phyloP scores from a whole-genome alignment of 805 yeast genomes.

The Cyberlindnera samutprakarnensis region DNA sequence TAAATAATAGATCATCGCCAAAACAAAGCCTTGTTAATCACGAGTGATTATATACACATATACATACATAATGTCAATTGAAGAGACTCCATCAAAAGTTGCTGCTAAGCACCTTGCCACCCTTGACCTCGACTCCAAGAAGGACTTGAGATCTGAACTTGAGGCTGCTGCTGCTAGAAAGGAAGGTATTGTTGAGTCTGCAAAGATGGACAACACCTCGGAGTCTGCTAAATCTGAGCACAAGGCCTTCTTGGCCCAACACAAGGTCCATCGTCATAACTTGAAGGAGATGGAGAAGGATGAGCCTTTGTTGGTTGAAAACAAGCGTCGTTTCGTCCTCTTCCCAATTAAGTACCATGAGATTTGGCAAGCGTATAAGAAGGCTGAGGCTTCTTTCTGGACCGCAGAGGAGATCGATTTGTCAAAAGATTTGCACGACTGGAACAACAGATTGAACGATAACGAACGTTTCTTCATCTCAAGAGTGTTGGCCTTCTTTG shows the following conservation, averaged over 20 bases:
- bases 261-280: conserved; percentile 63
- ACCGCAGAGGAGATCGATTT: conserved; percentile 98
- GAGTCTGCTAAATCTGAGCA: conserved; percentile 30
- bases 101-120: conserved; percentile 50
- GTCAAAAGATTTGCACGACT: conserved; percentile 84
- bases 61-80: conserved; percentile 27
- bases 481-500: conserved; percentile 92
- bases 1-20: no score
- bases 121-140: conserved; percentile 40
- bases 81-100: conserved; percentile 67
- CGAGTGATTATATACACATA: no score
- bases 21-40: no score
- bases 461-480: conserved; percentile 91
- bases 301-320: conserved; percentile 84
- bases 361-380: conserved; percentile 97
- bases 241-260: conserved; percentile 47
- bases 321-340: conserved; percentile 81
- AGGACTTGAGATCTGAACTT: conserved; percentile 36
- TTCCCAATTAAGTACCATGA: conserved; percentile 97
- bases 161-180: conserved; percentile 33
- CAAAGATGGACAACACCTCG: conserved; percentile 10
- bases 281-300: conserved; percentile 73
- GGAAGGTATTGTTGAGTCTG: conserved; percentile 20
- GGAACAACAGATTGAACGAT: conserved; percentile 84
- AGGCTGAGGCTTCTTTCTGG: conserved; percentile 99